Percentiles rank a stretch among this genome's conserved stretches.
Conservation (phyloP, 192 early-diverging fungal species). For the Allomyces macrogynus region DNA sequence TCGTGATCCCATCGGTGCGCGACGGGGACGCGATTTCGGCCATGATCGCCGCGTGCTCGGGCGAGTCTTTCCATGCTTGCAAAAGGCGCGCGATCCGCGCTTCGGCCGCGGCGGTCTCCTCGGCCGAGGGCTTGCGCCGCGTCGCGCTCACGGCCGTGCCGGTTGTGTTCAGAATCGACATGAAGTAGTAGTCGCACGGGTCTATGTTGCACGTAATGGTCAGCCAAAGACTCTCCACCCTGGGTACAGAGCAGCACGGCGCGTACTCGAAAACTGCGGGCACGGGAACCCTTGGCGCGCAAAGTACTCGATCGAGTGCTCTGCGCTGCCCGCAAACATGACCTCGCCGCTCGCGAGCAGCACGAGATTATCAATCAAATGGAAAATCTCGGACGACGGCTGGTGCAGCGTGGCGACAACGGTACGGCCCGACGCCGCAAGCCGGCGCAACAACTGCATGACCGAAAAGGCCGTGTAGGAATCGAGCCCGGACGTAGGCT, state of each 20-base stretch:
- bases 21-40: constrained; percentile 8
- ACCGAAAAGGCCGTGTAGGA: constrained; percentile 30
- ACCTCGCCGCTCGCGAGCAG: constrained; percentile 42
- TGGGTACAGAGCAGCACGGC: no score
- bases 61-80: constrained; percentile 14
- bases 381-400: constrained; percentile 34
- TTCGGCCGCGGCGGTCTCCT: neutral
- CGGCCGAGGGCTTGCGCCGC: neutral
- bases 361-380: constrained; percentile 48
- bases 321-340: constrained; percentile 38
- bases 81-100: constrained; percentile 5
- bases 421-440: constrained; percentile 20
- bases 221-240: no score
- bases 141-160: neutral
- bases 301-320: constrained; percentile 21
- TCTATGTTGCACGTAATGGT: constrained; percentile 1
- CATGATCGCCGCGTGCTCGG: constrained; percentile 9
- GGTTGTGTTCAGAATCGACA: constrained; percentile 21
- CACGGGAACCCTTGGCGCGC: constrained; percentile 19
- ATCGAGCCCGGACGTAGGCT: constrained; percentile 50
- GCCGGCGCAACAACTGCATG: constrained; percentile 17
- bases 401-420: constrained; percentile 24
- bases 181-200: constrained; percentile 36
- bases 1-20: constrained; percentile 5
- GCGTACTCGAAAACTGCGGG: constrained; percentile 17